Evolutionary conservation across 495 filamentous ascomycete species (phyloP).

Genomic region (Bryoglossum gracile): DNA sequence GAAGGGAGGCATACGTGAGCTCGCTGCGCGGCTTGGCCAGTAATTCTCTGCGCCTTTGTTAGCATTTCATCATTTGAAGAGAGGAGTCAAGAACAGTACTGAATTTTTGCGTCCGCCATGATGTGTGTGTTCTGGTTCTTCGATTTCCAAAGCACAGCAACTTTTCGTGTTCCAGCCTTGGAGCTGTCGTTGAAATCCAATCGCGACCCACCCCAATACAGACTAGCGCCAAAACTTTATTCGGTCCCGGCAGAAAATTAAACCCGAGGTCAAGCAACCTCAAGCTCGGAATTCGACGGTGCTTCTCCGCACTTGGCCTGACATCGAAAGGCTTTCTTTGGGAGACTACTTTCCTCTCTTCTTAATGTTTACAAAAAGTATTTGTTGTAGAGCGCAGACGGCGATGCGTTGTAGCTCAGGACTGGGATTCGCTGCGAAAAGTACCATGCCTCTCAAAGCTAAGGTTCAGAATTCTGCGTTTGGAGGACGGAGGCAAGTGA

Average conservation of each 20-base stretch:
- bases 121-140: slow-evolving; percentile 25
- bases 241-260: slow-evolving; percentile 2
- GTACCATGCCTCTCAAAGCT: slow-evolving; percentile 92
- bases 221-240: slow-evolving; percentile 13
- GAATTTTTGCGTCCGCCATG: slow-evolving; percentile 72
- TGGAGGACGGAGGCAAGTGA: slow-evolving; percentile 39
- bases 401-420: slow-evolving; percentile 16
- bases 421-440: too few species aligned
- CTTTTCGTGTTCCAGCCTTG: slow-evolving; percentile 17
- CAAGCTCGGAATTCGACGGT: not conserved
- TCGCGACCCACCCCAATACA: slow-evolving; percentile 17
- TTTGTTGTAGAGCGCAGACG: slow-evolving; percentile 19
- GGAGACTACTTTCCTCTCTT: slow-evolving; percentile 1
- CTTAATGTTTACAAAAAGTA: slow-evolving; percentile 26
- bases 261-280: slow-evolving; percentile 16
- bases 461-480: slow-evolving; percentile 63
- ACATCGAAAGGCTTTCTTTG: slow-evolving; percentile 1
- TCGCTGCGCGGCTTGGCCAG: slow-evolving; percentile 72
- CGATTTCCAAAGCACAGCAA: too few species aligned
- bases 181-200: slow-evolving; percentile 16
- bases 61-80: not conserved
- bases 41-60: slow-evolving; percentile 53
- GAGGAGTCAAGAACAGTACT: slow-evolving; percentile 53
- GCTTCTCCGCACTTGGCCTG: slow-evolving; percentile 12
- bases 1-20: slow-evolving; percentile 57